Percentiles rank a stretch among this genome's conserved stretches.
Evolutionary conservation across 352 stramenopile species (phyloP).

Genomic region (Pythium volutum): DNA sequence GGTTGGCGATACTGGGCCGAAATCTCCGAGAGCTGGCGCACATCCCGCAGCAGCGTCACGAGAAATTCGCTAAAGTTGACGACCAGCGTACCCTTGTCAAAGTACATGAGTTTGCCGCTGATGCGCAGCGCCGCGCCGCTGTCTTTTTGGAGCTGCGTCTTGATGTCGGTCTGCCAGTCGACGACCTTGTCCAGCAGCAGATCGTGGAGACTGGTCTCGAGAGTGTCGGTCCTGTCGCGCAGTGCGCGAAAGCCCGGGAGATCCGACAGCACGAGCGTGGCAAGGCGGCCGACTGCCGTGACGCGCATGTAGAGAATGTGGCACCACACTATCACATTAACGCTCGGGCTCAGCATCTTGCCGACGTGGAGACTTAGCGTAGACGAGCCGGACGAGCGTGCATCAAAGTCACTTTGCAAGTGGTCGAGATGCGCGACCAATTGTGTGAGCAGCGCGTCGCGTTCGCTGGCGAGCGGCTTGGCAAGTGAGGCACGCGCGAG

Average conservation of each 20-base stretch:
- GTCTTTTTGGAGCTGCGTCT: slow-evolving; percentile 58
- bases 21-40: slow-evolving; percentile 91
- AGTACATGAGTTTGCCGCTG: slow-evolving; percentile 89
- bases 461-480: slow-evolving; percentile 72
- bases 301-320: slow-evolving; percentile 68
- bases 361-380: slow-evolving; percentile 43
- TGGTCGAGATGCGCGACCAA: slow-evolving; percentile 85
- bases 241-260: slow-evolving; percentile 58
- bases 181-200: slow-evolving; percentile 78
- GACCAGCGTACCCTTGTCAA: slow-evolving; percentile 84
- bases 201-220: slow-evolving; percentile 51
- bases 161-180: slow-evolving; percentile 84
- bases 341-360: slow-evolving; percentile 81
- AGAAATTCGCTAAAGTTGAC: slow-evolving; percentile 94
- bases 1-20: slow-evolving; percentile 34
- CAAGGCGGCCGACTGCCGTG: slow-evolving; percentile 46
- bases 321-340: slow-evolving; percentile 85
- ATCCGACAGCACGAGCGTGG: slow-evolving; percentile 57
- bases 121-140: slow-evolving; percentile 63
- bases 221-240: slow-evolving; percentile 48
- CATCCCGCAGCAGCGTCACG: slow-evolving; percentile 90
- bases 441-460: slow-evolving; percentile 86
- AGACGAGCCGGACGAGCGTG: slow-evolving; percentile 23
- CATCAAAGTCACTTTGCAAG: slow-evolving; percentile 85
- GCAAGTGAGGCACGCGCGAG: slow-evolving; percentile 73